A percentile compares a stretch with the other conserved stretches of the same genome.
Conservation (phyloP, 73 alveolate species). For the Blepharisma japonicum region DNA sequence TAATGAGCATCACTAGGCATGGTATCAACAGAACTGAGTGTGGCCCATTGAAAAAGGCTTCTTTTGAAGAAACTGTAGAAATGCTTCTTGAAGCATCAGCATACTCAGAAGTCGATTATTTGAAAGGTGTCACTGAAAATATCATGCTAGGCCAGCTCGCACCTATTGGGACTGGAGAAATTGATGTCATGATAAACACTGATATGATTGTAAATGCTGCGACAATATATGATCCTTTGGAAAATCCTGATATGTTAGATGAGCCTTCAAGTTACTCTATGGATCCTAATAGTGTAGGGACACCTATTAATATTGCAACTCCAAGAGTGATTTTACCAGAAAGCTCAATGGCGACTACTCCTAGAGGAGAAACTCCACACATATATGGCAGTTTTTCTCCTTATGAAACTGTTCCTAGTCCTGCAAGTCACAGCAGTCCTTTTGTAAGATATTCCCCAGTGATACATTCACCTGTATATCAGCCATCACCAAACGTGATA, state of each 20-base stretch:
- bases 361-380: conserved; percentile 25
- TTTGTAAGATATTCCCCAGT: conserved; percentile 31
- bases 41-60: conserved; percentile 82
- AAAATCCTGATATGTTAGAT: conserved; percentile 26
- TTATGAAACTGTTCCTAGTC: conserved; percentile 20
- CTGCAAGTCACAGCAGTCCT: conserved; percentile 25
- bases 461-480: conserved; percentile 23
- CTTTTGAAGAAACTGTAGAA: conserved; percentile 99
- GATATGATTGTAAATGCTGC: conserved; percentile 6
- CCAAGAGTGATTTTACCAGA: conserved; percentile 16
- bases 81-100: conserved; percentile 98
- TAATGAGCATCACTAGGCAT: conserved; percentile 98
- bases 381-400: conserved; percentile 25
- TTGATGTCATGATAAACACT: conserved; percentile 46
- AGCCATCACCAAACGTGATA: background rate
- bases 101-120: conserved; percentile 88
- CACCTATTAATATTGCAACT: conserved; percentile 30
- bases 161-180: conserved; percentile 77
- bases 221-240: conserved; percentile 9
- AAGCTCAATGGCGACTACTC: conserved; percentile 1
- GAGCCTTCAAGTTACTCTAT: background rate
- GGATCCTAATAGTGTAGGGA: background rate
- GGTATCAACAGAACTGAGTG: conserved; percentile 94
- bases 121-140: conserved; percentile 94
- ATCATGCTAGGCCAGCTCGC: conserved; percentile 95